phyloP scores from a whole-genome alignment of 257 asterid genomes.

The Capsicum baccatum region DNA sequence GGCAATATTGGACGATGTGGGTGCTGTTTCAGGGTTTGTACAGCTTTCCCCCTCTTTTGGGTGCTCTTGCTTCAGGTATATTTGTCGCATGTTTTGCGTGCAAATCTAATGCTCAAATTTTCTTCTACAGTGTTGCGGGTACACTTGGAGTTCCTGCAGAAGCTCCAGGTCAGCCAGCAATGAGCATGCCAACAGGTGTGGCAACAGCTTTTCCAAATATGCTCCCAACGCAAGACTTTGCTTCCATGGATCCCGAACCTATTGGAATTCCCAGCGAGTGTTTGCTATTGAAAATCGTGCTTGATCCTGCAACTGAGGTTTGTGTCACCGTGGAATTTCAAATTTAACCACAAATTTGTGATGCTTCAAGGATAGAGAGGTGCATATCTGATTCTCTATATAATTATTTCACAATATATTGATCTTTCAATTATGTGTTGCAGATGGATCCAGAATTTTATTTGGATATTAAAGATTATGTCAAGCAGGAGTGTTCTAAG shows the following conservation, averaged over 20 bases:
- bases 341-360: background rate
- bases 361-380: background rate
- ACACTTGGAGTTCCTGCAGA: constrained; percentile 75
- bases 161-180: constrained; percentile 56
- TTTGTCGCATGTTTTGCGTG: background rate
- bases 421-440: constrained; percentile 26
- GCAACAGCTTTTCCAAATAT: no score
- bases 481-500: constrained; percentile 86
- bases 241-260: constrained; percentile 61
- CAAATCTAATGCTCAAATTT: constrained; percentile 26
- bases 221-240: constrained; percentile 44
- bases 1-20: no score
- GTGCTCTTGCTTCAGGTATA: background rate
- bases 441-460: constrained; percentile 92
- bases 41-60: no score
- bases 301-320: constrained; percentile 92
- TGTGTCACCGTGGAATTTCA: constrained; percentile 21
- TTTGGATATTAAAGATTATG: constrained; percentile 88
- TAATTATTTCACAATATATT: background rate
- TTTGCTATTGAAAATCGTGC: constrained; percentile 88
- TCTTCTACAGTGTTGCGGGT: constrained; percentile 62
- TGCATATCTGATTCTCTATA: background rate
- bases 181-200: constrained; percentile 51
- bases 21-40: no score
- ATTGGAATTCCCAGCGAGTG: constrained; percentile 94